A percentile compares a stretch with the other conserved stretches of the same genome.
phyloP scores from a whole-genome alignment of 345 rosid species.

The Garcia nutans region DNA sequence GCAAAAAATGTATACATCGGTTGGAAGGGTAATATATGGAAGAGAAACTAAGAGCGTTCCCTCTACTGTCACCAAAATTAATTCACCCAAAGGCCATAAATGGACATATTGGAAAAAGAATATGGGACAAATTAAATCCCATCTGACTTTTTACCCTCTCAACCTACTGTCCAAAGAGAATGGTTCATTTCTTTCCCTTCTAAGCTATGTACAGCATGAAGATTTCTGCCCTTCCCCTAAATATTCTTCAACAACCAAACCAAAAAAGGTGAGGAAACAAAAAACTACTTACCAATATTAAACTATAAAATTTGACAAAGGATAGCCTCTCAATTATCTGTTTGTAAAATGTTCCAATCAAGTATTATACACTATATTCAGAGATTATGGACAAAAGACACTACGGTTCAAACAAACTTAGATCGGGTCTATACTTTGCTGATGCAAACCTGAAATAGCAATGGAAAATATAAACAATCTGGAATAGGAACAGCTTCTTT shows the following conservation, averaged over 20 bases:
- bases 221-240: neutral
- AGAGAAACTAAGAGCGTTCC: neutral
- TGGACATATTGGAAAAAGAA: neutral
- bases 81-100: neutral
- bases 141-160: neutral
- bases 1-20: neutral
- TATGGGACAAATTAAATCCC: neutral
- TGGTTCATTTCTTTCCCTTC: neutral
- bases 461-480: neutral
- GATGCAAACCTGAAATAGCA: neutral
- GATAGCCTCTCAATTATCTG: neutral
- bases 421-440: neutral
- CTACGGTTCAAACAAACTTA: neutral
- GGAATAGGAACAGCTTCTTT: neutral
- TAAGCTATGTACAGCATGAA: neutral
- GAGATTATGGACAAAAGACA: neutral
- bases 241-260: neutral
- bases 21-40: neutral
- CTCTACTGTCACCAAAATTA: neutral
- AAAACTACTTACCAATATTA: neutral
- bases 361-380: neutral
- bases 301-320: no score
- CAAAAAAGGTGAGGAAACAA: neutral
- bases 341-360: slow-evolving; percentile 1
- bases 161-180: neutral